Base-by-base conservation (phyloP, 2,329 filamentous ascomycete species). In the Rhynchosporium graminicola region DNA sequence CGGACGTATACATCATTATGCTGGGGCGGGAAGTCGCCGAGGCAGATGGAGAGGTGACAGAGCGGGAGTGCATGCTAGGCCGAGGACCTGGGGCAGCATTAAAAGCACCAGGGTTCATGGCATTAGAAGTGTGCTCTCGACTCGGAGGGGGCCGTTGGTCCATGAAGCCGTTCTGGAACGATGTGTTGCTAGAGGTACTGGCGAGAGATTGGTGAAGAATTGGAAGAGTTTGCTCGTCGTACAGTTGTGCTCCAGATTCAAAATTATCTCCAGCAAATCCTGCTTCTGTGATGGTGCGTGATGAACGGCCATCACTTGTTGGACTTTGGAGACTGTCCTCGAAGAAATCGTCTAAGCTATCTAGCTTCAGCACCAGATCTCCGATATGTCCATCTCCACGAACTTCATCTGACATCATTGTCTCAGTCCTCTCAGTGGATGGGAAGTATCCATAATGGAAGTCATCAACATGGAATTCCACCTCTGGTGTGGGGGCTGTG, bases 381-480 rank as follows among this genome's bases (percentile, higher is more conserved):
- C 89, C 90, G 72, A 92, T 89, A 62, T 91, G 89, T 62, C 83
- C 82, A 52, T 92, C 89, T 1, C 81, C 85, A 13, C 88, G 85
- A 2, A 63, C 71, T 65, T 75, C 85, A 70, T 97, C 91, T 0
- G 93, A 97, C 74, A 96, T 86, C 90, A 97, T 97, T 0, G 93
- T 97, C 59, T 92, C 91, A 1, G 92, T 91, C 58, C 92, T 86
- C 60, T 77, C 75, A 46, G 70, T 65, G 20, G 84, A 78, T 1
- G 87, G 85, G 77, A 93, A 93, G 74, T 93, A 92, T 9, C 70
- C 71, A 52, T 75, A 74, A 62, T 74, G 74, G 65, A 91, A 93
- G 64, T 98, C 93, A 65, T 99, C 96, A 2, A 87, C 84, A 69
- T 96, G 90, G 77, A 99, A 98, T 72, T 96, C 93, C 33, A 99